A percentile compares a stretch with the other conserved stretches of the same genome.
phyloP scores from a whole-genome alignment of 768 basidiomycete species.

The Podaxis sp. region DNA sequence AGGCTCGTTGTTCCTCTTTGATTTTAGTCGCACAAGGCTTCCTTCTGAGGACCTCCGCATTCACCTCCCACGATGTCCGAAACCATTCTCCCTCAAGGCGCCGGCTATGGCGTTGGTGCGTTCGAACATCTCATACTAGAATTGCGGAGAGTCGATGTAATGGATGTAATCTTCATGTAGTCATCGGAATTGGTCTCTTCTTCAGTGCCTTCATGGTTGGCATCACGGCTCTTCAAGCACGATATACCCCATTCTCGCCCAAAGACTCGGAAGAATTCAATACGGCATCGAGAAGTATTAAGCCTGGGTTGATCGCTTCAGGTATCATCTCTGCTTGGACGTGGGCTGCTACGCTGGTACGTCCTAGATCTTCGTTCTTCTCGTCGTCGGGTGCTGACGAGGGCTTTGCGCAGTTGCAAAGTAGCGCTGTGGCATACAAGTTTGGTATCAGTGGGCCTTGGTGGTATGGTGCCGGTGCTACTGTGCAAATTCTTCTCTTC shows the following conservation, averaged over 20 bases:
- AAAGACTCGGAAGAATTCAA: constrained; percentile 81
- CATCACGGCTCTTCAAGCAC: constrained; percentile 74
- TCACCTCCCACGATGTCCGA: neutral
- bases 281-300: constrained; percentile 77
- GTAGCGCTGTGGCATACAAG: constrained; percentile 80
- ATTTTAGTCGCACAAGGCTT: too few relatives aligned
- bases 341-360: constrained; percentile 74
- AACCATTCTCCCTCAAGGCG: constrained; percentile 66
- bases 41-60: too few relatives aligned
- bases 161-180: neutral
- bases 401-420: constrained; percentile 48
- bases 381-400: neutral
- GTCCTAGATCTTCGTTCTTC: neutral
- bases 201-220: constrained; percentile 79
- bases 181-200: constrained; percentile 74
- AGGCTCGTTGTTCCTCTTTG: too few relatives aligned
- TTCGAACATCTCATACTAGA: neutral
- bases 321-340: constrained; percentile 95
- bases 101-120: constrained; percentile 81
- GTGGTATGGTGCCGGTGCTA: constrained; percentile 92
- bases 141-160: neutral
- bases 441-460: constrained; percentile 84
- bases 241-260: constrained; percentile 80
- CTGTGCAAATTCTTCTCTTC: constrained; percentile 86
- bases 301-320: constrained; percentile 88